Evolutionary conservation across 2,329 filamentous ascomycete species (phyloP).

Genomic region (Raffaelea ambrosiae): DNA sequence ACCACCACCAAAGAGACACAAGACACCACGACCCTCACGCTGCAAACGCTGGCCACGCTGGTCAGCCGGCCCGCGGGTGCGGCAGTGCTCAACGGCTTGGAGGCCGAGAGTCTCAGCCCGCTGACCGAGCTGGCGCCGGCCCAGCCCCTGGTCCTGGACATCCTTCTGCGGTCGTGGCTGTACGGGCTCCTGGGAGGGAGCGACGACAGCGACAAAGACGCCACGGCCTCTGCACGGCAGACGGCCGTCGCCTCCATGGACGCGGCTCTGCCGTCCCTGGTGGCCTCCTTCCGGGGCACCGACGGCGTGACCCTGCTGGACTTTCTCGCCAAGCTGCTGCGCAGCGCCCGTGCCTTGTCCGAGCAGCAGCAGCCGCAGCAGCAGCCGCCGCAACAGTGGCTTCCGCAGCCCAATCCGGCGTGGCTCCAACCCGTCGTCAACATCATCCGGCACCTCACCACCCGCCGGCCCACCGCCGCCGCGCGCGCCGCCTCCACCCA

Average conservation of each 20-base stretch:
- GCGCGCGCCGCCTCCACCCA: conserved; percentile 52
- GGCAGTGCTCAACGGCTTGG: conserved; percentile 31
- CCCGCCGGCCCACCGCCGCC: conserved; percentile 43
- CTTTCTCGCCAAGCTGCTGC: conserved; percentile 46
- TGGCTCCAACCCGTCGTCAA: conserved; percentile 43
- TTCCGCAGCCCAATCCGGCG: conserved; percentile 31
- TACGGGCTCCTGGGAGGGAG: conserved; percentile 21
- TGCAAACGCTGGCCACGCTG: conserved; percentile 50
- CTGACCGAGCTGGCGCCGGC: conserved; percentile 49
- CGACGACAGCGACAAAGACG: conserved; percentile 12
- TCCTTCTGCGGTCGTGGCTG: conserved; percentile 50
- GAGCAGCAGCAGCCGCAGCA: neutral
- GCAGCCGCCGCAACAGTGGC: conserved; percentile 26
- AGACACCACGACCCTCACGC: conserved; percentile 41
- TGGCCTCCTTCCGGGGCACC: conserved; percentile 47
- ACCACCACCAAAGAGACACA: too few species aligned
- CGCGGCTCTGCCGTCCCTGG: conserved; percentile 35
- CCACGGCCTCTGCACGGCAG: conserved; percentile 14
- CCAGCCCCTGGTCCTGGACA: conserved; percentile 43
- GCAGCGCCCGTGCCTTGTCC: conserved; percentile 24
- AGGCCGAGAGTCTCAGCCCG: conserved; percentile 38
- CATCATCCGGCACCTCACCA: conserved; percentile 45
- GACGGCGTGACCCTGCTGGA: conserved; percentile 51
- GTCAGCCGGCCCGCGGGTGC: conserved; percentile 45
- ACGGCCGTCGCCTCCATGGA: conserved; percentile 30